A percentile compares a stretch with the other conserved stretches of the same genome.
Evolutionary conservation across 129 eudicot genomes (phyloP).

Genomic region (Mikania micrantha): DNA sequence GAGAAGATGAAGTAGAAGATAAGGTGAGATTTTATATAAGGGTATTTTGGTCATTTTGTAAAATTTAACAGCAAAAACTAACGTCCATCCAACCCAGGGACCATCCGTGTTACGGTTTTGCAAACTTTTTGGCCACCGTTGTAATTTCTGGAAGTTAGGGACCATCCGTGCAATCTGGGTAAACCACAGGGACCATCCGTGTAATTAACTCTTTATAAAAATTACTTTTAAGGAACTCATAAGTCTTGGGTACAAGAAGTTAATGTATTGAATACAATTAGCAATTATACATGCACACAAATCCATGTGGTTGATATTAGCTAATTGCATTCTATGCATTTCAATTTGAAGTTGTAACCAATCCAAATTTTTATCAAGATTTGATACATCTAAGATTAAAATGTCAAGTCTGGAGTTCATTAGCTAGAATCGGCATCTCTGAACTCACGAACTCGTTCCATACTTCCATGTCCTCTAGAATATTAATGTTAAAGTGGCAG

Average conservation of each 20-base stretch:
- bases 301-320: background rate
- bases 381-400: background rate
- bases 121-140: too few relatives aligned
- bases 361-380: background rate
- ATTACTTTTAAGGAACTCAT: background rate
- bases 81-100: too few relatives aligned
- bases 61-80: too few relatives aligned
- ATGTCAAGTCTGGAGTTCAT: background rate
- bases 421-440: background rate
- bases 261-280: background rate
- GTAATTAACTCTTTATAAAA: too few relatives aligned
- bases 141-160: too few relatives aligned
- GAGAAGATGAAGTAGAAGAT: too few relatives aligned
- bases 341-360: background rate
- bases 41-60: too few relatives aligned
- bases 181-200: too few relatives aligned
- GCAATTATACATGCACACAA: background rate
- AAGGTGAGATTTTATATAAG: too few relatives aligned
- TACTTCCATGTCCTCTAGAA: background rate
- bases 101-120: too few relatives aligned
- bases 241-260: background rate
- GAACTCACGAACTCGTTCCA: conserved; percentile 7
- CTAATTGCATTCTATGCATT: background rate
- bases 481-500: background rate
- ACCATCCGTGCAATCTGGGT: too few relatives aligned